A percentile compares a stretch with the other conserved stretches of the same genome.
These are phyloP conservation scores for Sambucus nigra DNA, from an alignment of 129 eudicot species.

Conservation along the genomic window DNA sequence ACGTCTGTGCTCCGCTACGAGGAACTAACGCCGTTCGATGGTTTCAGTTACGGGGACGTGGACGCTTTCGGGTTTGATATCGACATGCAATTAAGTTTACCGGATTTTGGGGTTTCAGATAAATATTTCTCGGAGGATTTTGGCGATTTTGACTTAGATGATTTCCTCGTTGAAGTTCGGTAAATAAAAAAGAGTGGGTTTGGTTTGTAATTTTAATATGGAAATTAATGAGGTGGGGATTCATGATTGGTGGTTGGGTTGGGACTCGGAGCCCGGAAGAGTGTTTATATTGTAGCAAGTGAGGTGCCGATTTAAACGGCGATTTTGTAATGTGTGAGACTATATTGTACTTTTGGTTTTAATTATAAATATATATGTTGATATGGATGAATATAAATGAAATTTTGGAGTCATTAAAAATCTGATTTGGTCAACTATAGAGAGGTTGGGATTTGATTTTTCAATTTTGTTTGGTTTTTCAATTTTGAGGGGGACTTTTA, in stretches of 20 bases:
- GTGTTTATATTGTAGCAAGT: background rate
- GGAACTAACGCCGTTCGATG: constrained; percentile 34
- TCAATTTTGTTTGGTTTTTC: no score
- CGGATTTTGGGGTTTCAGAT: constrained; percentile 29
- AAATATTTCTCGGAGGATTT: constrained; percentile 27
- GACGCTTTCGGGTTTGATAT: constrained; percentile 26
- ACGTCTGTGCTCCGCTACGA: constrained; percentile 45
- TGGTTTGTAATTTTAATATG: background rate
- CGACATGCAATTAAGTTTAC: constrained; percentile 28
- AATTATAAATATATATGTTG: no score
- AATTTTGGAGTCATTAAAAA: no score
- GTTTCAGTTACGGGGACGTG: constrained; percentile 18
- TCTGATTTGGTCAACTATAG: no score
- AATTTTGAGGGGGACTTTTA: no score
- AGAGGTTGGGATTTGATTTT: no score
- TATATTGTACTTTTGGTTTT: background rate
- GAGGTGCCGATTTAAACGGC: background rate
- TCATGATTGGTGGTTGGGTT: background rate
- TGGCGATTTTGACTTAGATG: constrained; percentile 42
- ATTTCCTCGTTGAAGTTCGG: constrained; percentile 40
- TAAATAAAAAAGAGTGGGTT: background rate
- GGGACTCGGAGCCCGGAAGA: background rate
- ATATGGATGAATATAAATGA: no score
- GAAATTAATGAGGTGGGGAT: background rate
- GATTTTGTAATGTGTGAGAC: background rate